Base-by-base conservation (phyloP, 768 basidiomycete genomes). In the Cantharellus cinnabarinus region DNA sequence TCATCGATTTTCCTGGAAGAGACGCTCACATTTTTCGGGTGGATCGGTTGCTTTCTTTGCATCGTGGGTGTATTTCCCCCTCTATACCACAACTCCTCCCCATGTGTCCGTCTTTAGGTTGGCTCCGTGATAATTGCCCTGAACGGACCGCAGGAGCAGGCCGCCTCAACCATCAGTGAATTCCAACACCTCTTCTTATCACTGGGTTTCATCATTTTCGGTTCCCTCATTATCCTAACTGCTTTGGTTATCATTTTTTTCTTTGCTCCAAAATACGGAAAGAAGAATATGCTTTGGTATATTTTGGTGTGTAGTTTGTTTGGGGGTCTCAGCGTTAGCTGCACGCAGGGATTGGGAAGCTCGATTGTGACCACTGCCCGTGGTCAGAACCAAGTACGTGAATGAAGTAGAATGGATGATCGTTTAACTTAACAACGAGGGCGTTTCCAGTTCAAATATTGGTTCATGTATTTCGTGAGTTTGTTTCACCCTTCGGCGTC, bases 291-390 rank as follows among this genome's bases (percentile, higher is more conserved):
- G 94, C 70, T 98, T 57, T 89, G 87, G 86, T 89, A 94, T 69
- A 93, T 98, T 63, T 74, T 77, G 48, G 87, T 99, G 51, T 99
- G 95, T 71, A 89, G 85, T 63, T 82, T 97, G 77, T 97, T 99
- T 66, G 95, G 95, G 15, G 95, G 95, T 0, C 83, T 94, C 54
- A 87, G 84, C 60, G 89, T 94, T 63, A 89, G 85, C 65, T 93
- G 94, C 58, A 94, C 93, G 10, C 89, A 40, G 94, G 95, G 41
- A 77, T 97, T 42, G 91, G 95, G 51, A 14, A 58, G 60, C 4
- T 84, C 90, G 29, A 95, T 98, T 65, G 83, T 99, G 37, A 81
- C 84, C 55, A 79, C 80, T 48, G 79, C 75, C 3, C 71, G 76
- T 72, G 85, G 85, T 42, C 74, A 85, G 62, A 89, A 85, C 69